These are phyloP conservation scores for Paramarasmius palmivorus DNA, from an alignment of 1,284 basidiomycete species.

Conservation along the genomic window DNA sequence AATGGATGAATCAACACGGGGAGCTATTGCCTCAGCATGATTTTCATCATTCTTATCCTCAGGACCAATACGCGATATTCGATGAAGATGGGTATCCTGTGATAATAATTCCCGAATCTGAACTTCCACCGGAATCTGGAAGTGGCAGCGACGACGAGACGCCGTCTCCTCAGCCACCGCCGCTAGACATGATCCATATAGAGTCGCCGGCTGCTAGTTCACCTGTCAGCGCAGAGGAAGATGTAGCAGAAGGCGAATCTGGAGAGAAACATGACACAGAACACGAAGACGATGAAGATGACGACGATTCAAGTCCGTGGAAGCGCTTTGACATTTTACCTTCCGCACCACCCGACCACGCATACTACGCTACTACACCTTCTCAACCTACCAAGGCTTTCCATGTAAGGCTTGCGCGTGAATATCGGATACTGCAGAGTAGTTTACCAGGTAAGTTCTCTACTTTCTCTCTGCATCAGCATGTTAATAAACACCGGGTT, in stretches of 20 bases:
- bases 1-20: slow-evolving; percentile 56
- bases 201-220: neutral
- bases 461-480: slow-evolving; percentile 9
- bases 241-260: slow-evolving; percentile 7
- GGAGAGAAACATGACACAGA: slow-evolving; percentile 9
- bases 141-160: neutral
- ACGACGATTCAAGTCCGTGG: slow-evolving; percentile 45
- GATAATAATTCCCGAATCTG: neutral
- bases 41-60: neutral
- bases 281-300: slow-evolving; percentile 25
- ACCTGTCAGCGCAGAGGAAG: neutral
- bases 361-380: slow-evolving; percentile 64
- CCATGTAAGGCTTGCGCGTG: slow-evolving; percentile 73
- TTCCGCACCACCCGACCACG: slow-evolving; percentile 78
- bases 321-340: slow-evolving; percentile 78
- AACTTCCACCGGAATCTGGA: neutral
- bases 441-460: slow-evolving; percentile 74
- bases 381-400: slow-evolving; percentile 73
- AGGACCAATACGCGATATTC: neutral
- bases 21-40: slow-evolving; percentile 32
- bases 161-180: neutral
- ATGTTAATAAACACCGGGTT: neutral
- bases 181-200: neutral
- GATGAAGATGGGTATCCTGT: neutral
- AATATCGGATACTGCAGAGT: slow-evolving; percentile 78